Evolutionary conservation across 176 grass and related monocot genomes (phyloP), one percentile per base, ranked within the genome.

Genomic region (Oryza officinalis): DNA sequence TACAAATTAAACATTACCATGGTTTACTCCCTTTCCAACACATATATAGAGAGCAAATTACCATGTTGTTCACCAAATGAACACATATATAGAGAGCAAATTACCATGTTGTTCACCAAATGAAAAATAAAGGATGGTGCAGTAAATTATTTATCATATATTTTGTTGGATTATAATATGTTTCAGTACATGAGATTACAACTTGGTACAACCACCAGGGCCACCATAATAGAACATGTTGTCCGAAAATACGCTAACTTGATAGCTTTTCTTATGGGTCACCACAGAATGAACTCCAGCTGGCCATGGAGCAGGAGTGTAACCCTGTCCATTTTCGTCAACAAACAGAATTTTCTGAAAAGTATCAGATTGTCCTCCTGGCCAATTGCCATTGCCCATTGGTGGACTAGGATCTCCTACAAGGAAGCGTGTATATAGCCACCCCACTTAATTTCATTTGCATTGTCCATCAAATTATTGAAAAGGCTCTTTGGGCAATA

Each of bases 401-500:
- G 69, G 80, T 0, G 80, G 69, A 23, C 68, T 72, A 3, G 35
- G 13, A 6, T 31, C 22, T 59, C 69, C 33, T 5, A 4, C 6
- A 28, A 18, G 1, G n/a, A 35, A 72, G 3, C 9, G 2, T 2
- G 79, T n/a, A n/a, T 61, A n/a, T 27, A 61, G 10, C 79, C 33
- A 10, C 66, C 79, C 79, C 46, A 71, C 26, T 22, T 60, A 18
- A 81, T 13, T 4, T 31, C 2, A 23, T 63, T 12, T 44, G 80
- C 68, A 46, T 82, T 38, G 17, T 32, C 12, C 2, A 1, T 3
- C 49, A 81, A 27, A 20, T 5, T 38, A 20, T 14, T 11, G 2
- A 81, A 81, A 12, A 81, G 33, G 22, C 8, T 60, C 10, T 28
- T 59, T 8, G 80, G 33, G 67, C 80, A 81, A 27, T 43, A 71